phyloP scores from a whole-genome alignment of 1,139 yeast species.

The Lodderomyces orthopsilosis region DNA sequence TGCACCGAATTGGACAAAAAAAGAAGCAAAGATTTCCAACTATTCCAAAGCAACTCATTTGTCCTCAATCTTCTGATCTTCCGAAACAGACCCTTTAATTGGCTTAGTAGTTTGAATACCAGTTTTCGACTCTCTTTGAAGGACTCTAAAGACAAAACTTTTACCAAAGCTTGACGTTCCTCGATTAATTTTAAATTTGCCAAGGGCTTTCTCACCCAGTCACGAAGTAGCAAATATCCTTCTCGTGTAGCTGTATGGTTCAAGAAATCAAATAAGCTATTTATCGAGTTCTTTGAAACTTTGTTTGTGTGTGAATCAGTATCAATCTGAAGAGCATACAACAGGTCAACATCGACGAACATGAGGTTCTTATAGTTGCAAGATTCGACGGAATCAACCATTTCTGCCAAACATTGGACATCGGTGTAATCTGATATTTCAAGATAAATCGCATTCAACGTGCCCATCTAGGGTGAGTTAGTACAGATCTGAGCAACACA shows the following conservation, averaged over 20 bases:
- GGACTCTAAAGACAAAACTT: slow-evolving; percentile 17
- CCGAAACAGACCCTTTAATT: slow-evolving; percentile 23
- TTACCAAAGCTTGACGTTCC: slow-evolving; percentile 26
- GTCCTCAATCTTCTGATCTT: slow-evolving; percentile 20
- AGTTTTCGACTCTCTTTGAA: slow-evolving; percentile 15
- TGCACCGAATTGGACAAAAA: slow-evolving; percentile 16
- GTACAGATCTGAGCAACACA: background rate
- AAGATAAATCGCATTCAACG: slow-evolving; percentile 11
- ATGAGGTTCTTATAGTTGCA: slow-evolving; percentile 17
- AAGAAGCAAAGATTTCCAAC: slow-evolving; percentile 24
- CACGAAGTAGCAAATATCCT: slow-evolving; percentile 25
- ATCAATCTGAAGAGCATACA: slow-evolving; percentile 28
- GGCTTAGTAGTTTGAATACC: slow-evolving; percentile 17
- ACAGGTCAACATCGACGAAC: slow-evolving; percentile 33
- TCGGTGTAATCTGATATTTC: slow-evolving; percentile 9
- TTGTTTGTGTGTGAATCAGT: slow-evolving; percentile 11
- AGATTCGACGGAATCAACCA: slow-evolving; percentile 6
- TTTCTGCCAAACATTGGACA: slow-evolving; percentile 5
- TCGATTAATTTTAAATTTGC: slow-evolving; percentile 19
- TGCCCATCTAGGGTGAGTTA: slow-evolving; percentile 8
- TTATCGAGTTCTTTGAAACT: slow-evolving; percentile 12
- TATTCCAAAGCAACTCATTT: slow-evolving; percentile 21
- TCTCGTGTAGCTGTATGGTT: slow-evolving; percentile 24
- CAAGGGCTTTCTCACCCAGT: slow-evolving; percentile 35
- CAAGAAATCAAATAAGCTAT: slow-evolving; percentile 22